These are phyloP conservation scores for Podaxis sp. DNA, from an alignment of 768 basidiomycete genomes.

Conservation along the genomic window DNA sequence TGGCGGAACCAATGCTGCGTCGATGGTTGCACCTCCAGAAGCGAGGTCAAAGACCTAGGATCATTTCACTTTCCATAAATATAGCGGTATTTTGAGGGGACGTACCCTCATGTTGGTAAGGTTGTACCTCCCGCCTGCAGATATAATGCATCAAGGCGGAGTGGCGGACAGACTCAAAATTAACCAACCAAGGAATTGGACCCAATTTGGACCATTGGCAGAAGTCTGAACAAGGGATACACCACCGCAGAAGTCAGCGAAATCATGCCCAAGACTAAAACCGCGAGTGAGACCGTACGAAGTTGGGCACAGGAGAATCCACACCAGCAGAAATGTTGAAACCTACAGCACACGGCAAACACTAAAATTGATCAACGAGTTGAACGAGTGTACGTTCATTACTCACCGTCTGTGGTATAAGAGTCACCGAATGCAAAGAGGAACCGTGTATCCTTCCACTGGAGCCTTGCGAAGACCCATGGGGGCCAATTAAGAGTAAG, in stretches of 20 bases:
- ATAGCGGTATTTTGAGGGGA: background rate
- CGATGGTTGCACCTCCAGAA: constrained; percentile 60
- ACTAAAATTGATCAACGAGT: background rate
- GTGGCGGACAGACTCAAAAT: background rate
- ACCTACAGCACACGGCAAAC: constrained; percentile 28
- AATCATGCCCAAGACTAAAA: background rate
- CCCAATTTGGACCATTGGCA: constrained; percentile 67
- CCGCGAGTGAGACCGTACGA: constrained; percentile 34
- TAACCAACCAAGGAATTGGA: constrained; percentile 46
- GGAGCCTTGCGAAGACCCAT: constrained; percentile 30
- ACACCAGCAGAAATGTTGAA: constrained; percentile 60
- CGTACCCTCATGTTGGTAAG: constrained; percentile 50
- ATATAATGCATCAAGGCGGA: background rate
- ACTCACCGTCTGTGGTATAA: constrained; percentile 49
- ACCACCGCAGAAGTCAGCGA: background rate
- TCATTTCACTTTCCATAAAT: background rate
- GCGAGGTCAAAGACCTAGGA: constrained; percentile 49
- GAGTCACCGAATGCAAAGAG: constrained; percentile 66
- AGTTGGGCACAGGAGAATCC: constrained; percentile 49
- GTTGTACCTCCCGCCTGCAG: constrained; percentile 51
- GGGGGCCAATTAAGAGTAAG: background rate
- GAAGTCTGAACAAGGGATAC: constrained; percentile 38
- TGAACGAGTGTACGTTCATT: background rate
- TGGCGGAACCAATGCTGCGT: constrained; percentile 51
- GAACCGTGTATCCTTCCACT: constrained; percentile 55